Evolutionary conservation across 2,329 filamentous ascomycete species (phyloP), one percentile per base, ranked within the genome.

Genomic region (Metarhizium sp.): DNA sequence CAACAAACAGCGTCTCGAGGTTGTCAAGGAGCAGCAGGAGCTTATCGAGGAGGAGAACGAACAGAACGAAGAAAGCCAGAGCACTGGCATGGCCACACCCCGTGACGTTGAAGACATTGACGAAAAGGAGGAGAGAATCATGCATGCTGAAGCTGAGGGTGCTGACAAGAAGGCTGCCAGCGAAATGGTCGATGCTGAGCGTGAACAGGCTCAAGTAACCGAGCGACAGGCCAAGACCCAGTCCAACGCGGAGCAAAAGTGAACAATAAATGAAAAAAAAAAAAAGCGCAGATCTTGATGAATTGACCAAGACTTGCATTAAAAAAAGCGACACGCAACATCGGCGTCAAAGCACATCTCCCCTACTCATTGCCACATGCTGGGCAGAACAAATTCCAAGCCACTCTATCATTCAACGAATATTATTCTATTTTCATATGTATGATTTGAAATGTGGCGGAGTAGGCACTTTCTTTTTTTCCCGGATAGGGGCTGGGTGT

Each of bases 1-100:
- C 61, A 99, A 99, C 82, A 96, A 95, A 81, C 94, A 97, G 78
- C 88, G 94, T 70, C 87, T 99, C 46, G 94, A 99, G 77, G 94
- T 99, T 16, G 81, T 99, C 68, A 95, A 91, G 81, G 94, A 99
- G 77, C 94, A 99, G 77, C 89, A 99, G 71, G 94, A 96, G 70
- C 84, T 99, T 59, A 99, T 99, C 57, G 87, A 96, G 60, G 94
- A 99, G 69, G 94, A 99, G 78, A 95, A 92, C 60, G 83, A 94
- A 76, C 92, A 99, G 75, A 88, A 89, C 66, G 82, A 91, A 68
- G 82, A 87, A 70, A 90, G 88, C 72, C 84, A 88, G 69, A 85
- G 85, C 65, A 84, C 82, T 45, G 88, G 88, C 13, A 80, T 88
- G 52, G 80, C 86, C 14, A 86, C 86, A 8, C 88, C 88, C 1